phyloP scores from a whole-genome alignment of 176 grass and related monocot genomes.

The Bonia amplexicaulis region DNA sequence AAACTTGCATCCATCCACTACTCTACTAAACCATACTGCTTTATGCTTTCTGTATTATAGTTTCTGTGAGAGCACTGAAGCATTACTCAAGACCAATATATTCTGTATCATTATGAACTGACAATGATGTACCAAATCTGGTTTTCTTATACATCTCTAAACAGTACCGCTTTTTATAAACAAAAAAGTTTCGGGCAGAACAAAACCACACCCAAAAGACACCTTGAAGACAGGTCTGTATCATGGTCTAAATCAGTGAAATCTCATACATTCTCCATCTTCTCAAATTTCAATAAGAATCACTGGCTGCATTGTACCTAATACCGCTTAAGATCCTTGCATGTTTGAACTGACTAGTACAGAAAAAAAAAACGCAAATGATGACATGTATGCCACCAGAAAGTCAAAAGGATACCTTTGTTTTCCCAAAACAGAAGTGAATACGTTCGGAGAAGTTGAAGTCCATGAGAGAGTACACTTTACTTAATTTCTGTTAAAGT shows the following conservation, averaged over 20 bases:
- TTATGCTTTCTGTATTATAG: not conserved
- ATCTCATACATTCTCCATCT: not conserved
- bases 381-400: not conserved
- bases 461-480: slow-evolving; percentile 59
- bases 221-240: not conserved
- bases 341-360: not conserved
- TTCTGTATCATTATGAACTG: not conserved
- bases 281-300: not conserved
- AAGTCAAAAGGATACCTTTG: slow-evolving; percentile 42
- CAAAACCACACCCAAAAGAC: not conserved
- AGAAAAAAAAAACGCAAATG: not conserved
- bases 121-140: not conserved
- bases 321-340: not conserved
- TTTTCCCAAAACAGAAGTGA: slow-evolving; percentile 68
- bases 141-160: not conserved
- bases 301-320: not conserved
- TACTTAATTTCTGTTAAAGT: slow-evolving; percentile 60
- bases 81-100: not conserved
- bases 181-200: not conserved
- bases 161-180: not conserved
- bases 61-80: not conserved
- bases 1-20: not conserved
- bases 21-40: not conserved
- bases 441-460: slow-evolving; percentile 73
- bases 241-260: not conserved